Evolutionary conservation across 805 yeast species (phyloP), one percentile per base, ranked within the genome.

Genomic region (Phaffomyces thermotolerans): DNA sequence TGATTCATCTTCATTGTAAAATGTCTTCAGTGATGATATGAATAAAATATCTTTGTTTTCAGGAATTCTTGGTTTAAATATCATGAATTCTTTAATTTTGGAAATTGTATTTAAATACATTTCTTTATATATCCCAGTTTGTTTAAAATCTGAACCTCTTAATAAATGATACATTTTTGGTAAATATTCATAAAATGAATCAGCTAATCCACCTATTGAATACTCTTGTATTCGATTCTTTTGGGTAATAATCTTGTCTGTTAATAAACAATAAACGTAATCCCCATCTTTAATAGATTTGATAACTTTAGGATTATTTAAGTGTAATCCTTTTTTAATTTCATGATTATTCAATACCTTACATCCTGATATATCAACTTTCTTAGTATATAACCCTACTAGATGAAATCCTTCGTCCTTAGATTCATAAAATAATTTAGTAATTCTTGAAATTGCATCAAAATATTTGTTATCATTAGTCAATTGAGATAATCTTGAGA

Each of bases 281-380:
- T 61, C 48, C 4, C 57, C 51, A 8, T 57, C 48, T 22, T 51
- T 47, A 10, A 67, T 65, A 30, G 68, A 60, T 50, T 64, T 68
- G 57, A 67, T 62, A 6, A 64, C 64, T n/a, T 63, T 56, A 18
- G 63, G 53, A 23, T 58, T 62, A 25, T 58, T 54, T 23, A 62
- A 45, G 43, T 65, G 71, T 8, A 52, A 50, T 8, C 71, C 72
- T 6, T 53, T 42, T 2, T 54, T 52, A 7, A 66, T 46, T 25
- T 65, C 64, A 9, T 56, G 52, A 3, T 52, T 34, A 2, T 59
- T 52, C 4, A 64, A 45, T 12, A 65, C 14, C 27, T 58, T 54
- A 50, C 83, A 78, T 8, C 81, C 80, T 13, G 80, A 72, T 4
- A 71, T 63, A 53, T 78, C 82, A 12, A 77, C 50, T 4, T 51